A percentile compares a stretch with the other conserved stretches of the same genome.
phyloP scores from a whole-genome alignment of 2,329 filamentous ascomycete genomes.

The Alternaria rosae region DNA sequence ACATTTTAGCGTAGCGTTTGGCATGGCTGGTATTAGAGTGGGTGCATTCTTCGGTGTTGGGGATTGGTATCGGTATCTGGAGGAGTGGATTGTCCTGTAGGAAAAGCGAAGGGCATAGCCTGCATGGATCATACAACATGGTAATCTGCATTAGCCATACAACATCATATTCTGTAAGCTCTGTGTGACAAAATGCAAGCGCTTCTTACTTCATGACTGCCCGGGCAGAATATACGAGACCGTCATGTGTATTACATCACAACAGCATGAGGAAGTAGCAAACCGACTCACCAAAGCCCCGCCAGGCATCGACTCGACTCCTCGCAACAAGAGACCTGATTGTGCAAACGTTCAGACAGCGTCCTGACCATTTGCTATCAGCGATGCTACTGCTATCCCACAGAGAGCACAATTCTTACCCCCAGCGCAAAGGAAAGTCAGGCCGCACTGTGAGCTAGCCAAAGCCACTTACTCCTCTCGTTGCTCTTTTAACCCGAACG shows the following conservation, averaged over 20 bases:
- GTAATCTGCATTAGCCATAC: not conserved
- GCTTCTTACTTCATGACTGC: not conserved
- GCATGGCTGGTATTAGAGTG: not conserved
- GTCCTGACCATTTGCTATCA: not conserved
- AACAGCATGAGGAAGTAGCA: not conserved
- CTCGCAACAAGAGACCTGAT: too few relatives aligned
- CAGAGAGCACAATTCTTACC: not conserved
- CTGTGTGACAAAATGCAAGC: too few relatives aligned
- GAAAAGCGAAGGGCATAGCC: not conserved
- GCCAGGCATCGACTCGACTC: not conserved
- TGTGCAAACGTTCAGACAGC: not conserved
- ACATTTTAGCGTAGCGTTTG: slow-evolving; percentile 10
- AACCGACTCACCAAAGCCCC: not conserved
- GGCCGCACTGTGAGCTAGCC: not conserved
- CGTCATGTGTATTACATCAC: not conserved
- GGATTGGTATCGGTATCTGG: not conserved
- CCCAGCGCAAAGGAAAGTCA: not conserved
- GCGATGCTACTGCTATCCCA: not conserved
- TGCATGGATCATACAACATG: not conserved
- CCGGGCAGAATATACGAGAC: not conserved
- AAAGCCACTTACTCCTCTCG: not conserved
- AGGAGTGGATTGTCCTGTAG: not conserved
- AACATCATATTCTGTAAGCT: not conserved
- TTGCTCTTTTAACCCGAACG: not conserved
- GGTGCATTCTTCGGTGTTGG: not conserved